Percentiles rank a stretch among this genome's conserved stretches.
These are phyloP conservation scores for Polygonum aviculare DNA, from an alignment of 148 eudicot genomes.

Conservation along the genomic window DNA sequence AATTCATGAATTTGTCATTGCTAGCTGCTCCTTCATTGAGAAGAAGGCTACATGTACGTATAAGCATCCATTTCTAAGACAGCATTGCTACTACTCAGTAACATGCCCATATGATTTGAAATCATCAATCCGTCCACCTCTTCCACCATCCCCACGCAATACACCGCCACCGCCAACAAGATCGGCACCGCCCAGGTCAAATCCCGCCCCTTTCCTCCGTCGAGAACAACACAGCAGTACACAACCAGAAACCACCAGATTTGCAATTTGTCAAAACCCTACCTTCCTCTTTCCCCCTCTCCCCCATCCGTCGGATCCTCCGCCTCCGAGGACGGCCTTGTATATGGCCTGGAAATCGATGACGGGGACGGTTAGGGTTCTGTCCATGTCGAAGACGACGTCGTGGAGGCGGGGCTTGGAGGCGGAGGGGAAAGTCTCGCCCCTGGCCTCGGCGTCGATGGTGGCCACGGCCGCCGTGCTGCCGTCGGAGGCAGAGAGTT, in stretches of 20 bases:
- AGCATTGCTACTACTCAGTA: no score
- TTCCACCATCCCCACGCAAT: constrained; percentile 26
- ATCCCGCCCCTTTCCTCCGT: constrained; percentile 22
- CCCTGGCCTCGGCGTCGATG: background rate
- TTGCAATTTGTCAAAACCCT: constrained; percentile 38
- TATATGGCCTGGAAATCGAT: constrained; percentile 91
- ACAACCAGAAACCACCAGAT: constrained; percentile 25
- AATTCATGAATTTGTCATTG: no score
- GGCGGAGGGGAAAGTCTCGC: no score
- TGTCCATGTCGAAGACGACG: constrained; percentile 97
- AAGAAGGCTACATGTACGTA: no score
- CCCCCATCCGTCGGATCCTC: constrained; percentile 46
- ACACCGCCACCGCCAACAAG: constrained; percentile 28
- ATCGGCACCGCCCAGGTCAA: constrained; percentile 23
- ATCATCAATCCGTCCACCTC: constrained; percentile 32
- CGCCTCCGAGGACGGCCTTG: constrained; percentile 64
- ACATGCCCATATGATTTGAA: no score
- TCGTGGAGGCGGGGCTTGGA: constrained; percentile 47
- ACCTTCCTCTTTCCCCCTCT: constrained; percentile 23
- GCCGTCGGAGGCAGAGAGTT: constrained; percentile 4
- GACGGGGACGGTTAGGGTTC: constrained; percentile 84
- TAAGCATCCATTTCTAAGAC: no score
- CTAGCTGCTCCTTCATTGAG: no score
- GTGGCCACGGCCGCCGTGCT: constrained; percentile 4
- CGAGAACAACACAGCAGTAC: constrained; percentile 31